Base-by-base conservation (phyloP, 345 rosid genomes). In the Eucalyptus marginata region DNA sequence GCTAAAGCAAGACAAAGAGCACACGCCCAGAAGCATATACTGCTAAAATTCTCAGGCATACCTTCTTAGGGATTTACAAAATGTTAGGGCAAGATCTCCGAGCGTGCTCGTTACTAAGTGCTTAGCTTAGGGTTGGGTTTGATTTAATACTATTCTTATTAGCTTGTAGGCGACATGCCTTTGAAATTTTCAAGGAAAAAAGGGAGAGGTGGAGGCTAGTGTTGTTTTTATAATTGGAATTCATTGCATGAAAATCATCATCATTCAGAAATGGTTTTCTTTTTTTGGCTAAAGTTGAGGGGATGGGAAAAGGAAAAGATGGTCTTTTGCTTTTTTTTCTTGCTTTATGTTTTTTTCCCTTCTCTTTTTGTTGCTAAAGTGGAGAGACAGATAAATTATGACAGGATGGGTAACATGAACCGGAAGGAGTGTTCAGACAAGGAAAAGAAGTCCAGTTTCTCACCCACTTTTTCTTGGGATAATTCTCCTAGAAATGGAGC, bases 1-100 rank as follows among this genome's bases (percentile, higher is more conserved):
- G 94, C 93, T 93, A 94, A 94, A 95, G 97, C 92, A 92, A 95
- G 96, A 95, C 95, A 95, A 94, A 76, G 27, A 76, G 84, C 84
- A 76, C 84, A 76, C 81, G 81, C 7, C 44, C 44, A 71, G 80
- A 90, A 88, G 88, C 93, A 90, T 89, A 91, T 94, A 89, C 90
- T 89, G 91, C 89, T 92, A 92, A 86, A 92, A 92, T 92, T 92
- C 90, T 90, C 90, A 92, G 93, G 54, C 49, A 89, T 50, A 87
- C 88, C 90, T 92, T 92, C 92, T 89, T 90, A 68, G 94, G 93
- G 92, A 94, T 93, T 92, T 91, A 92, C 94, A 90, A 54, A 91
- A 79, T 86, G 86, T 46, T 86, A 52, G 43, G 14, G 25, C 43
- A 49, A 86, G 52, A 47, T 86, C 54, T 18, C 43, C 87, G 54